Evolutionary conservation across 2,329 filamentous ascomycete species (phyloP), one percentile per base, ranked within the genome.

Genomic region (Lasiodiplodia gonubiensis): DNA sequence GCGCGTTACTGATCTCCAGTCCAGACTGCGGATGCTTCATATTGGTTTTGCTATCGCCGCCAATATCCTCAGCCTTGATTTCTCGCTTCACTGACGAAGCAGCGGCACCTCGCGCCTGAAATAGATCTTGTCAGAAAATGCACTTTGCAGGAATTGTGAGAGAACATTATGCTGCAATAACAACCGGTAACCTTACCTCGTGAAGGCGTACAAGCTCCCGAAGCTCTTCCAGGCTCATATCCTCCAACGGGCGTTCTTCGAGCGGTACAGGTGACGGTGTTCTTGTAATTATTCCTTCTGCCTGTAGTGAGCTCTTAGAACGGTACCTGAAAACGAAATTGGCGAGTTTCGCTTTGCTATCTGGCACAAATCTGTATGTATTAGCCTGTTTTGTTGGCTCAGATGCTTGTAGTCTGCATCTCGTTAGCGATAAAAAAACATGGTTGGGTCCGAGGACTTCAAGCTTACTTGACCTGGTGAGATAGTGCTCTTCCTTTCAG

Each of bases 241-340:
- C 69, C 18, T 74, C 72, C 3, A 72, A 11, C 8, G 72, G 68
- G 27, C 71, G 51, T 8, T 73, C 67, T 48, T 75, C 70, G 0
- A 74, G 48, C 6, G 71, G 71, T n/a, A 70, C 64, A 0, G 74
- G 77, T 14, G 68, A 74, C 1, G 74, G 75, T 1, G 66, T 73
- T 16, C 74, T 72, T 3, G 72, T 73, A 18, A 80, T 73, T 33
- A 81, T 69, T 7, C 74, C 48, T 2, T 80, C 71, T 1, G 73
- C 70, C 66, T 79, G 73, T 0, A 81, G 71, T 33, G 72, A 68
- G 11, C 68, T 74, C 75, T 25, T 52, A 12, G 74, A 74, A 1
- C 74, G 69, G 67, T 76, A 77, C 49, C 70, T 72, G 67, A 76
- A 75, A 16, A 67, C 68, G 66, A 76, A 75, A 2, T 46, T 68